A percentile compares a stretch with the other conserved stretches of the same genome.
These are phyloP conservation scores for Diaporthe velutina DNA, from an alignment of 2,329 filamentous ascomycete genomes.

Conservation along the genomic window DNA sequence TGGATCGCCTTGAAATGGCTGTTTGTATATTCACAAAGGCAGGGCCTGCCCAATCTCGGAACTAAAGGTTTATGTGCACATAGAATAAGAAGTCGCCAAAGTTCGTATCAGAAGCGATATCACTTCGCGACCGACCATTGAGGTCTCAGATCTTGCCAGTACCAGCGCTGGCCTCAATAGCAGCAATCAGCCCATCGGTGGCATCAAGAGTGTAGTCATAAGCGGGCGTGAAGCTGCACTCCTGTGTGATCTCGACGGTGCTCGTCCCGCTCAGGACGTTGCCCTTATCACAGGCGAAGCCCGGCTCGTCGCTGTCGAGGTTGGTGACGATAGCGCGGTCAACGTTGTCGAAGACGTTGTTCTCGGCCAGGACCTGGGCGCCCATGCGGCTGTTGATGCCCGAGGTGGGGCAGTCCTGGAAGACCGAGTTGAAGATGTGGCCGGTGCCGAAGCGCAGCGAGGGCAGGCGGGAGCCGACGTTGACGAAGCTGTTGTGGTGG, in stretches of 20 bases:
- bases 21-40: conserved; percentile 10
- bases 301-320: conserved; percentile 22
- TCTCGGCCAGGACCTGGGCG: conserved; percentile 34
- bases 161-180: conserved; percentile 21
- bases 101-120: background rate
- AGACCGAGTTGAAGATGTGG: conserved; percentile 57
- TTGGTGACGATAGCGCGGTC: conserved; percentile 15
- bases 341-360: conserved; percentile 37
- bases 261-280: conserved; percentile 31
- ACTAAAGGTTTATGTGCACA: conserved; percentile 15
- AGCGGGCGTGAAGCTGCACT: background rate
- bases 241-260: conserved; percentile 10
- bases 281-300: conserved; percentile 26
- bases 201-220: background rate
- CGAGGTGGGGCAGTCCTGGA: conserved; percentile 22
- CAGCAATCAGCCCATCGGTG: background rate
- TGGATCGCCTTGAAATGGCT: background rate
- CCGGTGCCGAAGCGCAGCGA: conserved; percentile 63
- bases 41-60: conserved; percentile 1
- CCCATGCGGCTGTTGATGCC: conserved; percentile 36
- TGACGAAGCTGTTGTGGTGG: conserved; percentile 63
- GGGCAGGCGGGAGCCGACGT: conserved; percentile 60
- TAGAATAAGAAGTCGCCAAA: background rate
- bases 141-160: conserved; percentile 9
- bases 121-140: background rate